These are phyloP conservation scores for Fusarium mundagurra DNA, from an alignment of 2,329 filamentous ascomycete genomes.

Conservation along the genomic window DNA sequence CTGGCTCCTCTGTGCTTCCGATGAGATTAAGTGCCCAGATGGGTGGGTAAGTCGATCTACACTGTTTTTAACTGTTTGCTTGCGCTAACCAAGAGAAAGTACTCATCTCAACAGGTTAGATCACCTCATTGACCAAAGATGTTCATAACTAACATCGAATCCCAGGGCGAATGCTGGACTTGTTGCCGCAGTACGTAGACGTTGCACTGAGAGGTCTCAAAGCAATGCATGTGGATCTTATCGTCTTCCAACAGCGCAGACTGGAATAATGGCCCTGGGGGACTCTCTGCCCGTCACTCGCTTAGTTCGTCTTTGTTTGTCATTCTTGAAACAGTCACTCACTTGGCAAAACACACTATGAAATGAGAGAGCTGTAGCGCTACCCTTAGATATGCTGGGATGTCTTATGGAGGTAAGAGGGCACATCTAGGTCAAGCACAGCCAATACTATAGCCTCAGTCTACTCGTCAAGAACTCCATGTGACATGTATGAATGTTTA, in stretches of 20 bases:
- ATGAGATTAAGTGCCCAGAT: neutral
- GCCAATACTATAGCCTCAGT: neutral
- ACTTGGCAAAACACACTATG: neutral
- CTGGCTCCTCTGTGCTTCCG: neutral
- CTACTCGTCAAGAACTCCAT: neutral
- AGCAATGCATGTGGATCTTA: neutral
- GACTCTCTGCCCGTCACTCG: neutral
- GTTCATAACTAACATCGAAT: neutral
- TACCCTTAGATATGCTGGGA: too few relatives aligned
- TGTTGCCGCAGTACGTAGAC: rapidly evolving
- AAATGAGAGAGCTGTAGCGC: neutral
- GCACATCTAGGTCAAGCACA: neutral
- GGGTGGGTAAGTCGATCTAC: neutral
- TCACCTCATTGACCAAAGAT: rapidly evolving
- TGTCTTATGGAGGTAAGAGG: neutral
- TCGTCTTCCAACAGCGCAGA: neutral
- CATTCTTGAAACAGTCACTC: neutral
- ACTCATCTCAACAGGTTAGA: neutral
- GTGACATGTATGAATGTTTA: neutral
- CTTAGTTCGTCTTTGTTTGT: neutral
- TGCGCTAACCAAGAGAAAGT: neutral
- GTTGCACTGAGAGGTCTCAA: neutral
- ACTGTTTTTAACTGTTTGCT: rapidly evolving
- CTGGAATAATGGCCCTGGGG: rapidly evolving
- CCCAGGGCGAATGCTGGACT: conserved; percentile 2